A percentile compares a stretch with the other conserved stretches of the same genome.
Evolutionary conservation across 768 basidiomycete genomes (phyloP).

Genomic region (Favolaschia claudopus): DNA sequence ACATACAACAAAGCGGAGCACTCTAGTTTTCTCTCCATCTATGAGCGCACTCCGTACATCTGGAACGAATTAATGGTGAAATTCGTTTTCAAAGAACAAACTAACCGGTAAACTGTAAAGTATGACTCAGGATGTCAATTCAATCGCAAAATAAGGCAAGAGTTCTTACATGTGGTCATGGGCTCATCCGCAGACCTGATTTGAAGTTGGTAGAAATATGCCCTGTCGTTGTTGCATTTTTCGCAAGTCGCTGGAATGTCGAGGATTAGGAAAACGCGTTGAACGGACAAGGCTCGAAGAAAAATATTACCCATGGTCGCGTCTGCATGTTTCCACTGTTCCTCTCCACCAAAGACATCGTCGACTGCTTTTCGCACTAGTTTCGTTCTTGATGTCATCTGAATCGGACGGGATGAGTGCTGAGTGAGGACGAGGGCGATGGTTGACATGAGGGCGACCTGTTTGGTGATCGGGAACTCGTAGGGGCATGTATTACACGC

Average conservation of each 20-base stretch:
- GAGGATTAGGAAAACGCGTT: not conserved
- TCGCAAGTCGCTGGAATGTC: conserved; percentile 56
- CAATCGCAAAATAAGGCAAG: not conserved
- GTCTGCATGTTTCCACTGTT: conserved; percentile 94
- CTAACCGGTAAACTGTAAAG: conserved; percentile 67
- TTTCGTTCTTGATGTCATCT: conserved; percentile 93
- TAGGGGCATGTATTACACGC: conserved; percentile 94
- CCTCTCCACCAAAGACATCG: conserved; percentile 94
- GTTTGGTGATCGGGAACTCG: conserved; percentile 90
- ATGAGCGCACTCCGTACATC: conserved; percentile 68
- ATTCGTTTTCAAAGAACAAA: conserved; percentile 15
- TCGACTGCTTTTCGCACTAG: conserved; percentile 92
- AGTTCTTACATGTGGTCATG: conserved; percentile 74
- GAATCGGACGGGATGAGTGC: conserved; percentile 9
- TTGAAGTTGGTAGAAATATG: conserved; percentile 96
- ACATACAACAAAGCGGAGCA: not conserved
- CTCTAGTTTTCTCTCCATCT: conserved; percentile 74
- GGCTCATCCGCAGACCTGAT: conserved; percentile 94
- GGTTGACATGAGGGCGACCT: conserved; percentile 50
- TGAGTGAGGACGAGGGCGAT: not conserved
- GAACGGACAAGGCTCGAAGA: not conserved
- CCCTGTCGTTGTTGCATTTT: conserved; percentile 86
- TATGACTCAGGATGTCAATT: not conserved
- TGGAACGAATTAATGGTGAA: conserved; percentile 31
- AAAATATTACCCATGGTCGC: conserved; percentile 70